phyloP scores from a whole-genome alignment of 2,329 filamentous ascomycete genomes.

The Talaromyces marneffei region DNA sequence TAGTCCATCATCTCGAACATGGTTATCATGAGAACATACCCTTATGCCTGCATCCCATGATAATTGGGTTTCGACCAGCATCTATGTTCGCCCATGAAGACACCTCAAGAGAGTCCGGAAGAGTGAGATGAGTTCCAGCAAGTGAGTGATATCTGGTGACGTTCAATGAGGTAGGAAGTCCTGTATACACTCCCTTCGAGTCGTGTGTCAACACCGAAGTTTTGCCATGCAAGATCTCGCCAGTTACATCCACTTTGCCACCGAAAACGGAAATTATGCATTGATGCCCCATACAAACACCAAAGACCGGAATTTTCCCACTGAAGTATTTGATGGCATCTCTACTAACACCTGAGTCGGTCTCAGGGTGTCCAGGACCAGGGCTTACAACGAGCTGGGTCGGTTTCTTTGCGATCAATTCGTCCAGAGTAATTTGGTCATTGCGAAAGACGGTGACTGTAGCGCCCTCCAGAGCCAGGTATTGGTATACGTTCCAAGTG shows the following conservation, averaged over 20 bases:
- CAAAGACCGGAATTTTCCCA: slow-evolving; percentile 89
- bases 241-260: slow-evolving; percentile 83
- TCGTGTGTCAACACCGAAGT: slow-evolving; percentile 89
- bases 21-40: neutral
- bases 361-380: slow-evolving; percentile 84
- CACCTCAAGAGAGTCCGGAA: slow-evolving; percentile 80
- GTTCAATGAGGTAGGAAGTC: slow-evolving; percentile 71
- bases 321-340: slow-evolving; percentile 86
- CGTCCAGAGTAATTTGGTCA: slow-evolving; percentile 79
- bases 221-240: slow-evolving; percentile 95
- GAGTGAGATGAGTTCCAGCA: slow-evolving; percentile 79
- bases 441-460: slow-evolving; percentile 86
- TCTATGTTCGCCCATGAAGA: slow-evolving; percentile 71
- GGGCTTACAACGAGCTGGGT: slow-evolving; percentile 94
- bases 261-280: slow-evolving; percentile 95
- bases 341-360: slow-evolving; percentile 88
- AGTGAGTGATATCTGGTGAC: slow-evolving; percentile 96
- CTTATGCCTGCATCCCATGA: slow-evolving; percentile 95
- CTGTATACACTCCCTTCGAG: slow-evolving; percentile 80
- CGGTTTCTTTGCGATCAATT: slow-evolving; percentile 75
- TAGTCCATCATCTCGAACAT: slow-evolving; percentile 14
- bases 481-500: slow-evolving; percentile 99
- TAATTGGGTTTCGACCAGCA: slow-evolving; percentile 71
- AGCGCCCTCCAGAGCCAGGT: slow-evolving; percentile 91
- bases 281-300: slow-evolving; percentile 99